Evolutionary conservation across 1,139 yeast species (phyloP).

Genomic region (Hansenula lynferdii): DNA sequence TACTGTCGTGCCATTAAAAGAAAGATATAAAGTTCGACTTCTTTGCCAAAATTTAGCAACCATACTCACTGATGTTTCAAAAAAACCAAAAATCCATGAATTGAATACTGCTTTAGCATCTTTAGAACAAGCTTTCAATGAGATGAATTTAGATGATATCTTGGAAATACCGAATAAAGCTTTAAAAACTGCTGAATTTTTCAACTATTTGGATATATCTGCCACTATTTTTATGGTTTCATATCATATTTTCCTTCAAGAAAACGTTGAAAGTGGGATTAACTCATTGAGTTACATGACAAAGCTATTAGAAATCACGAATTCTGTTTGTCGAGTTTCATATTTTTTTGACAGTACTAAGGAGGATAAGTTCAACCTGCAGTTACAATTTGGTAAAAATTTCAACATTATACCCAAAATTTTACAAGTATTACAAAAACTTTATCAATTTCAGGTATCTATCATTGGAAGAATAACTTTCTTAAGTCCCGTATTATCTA

Average conservation of each 20-base stretch:
- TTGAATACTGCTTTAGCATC: no score
- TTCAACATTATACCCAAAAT: conserved; percentile 5
- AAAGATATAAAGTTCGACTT: no score
- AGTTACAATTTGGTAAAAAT: conserved; percentile 4
- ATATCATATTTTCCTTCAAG: not conserved
- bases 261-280: not conserved
- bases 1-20: no score
- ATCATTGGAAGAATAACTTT: not conserved
- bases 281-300: not conserved
- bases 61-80: no score
- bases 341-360: conserved; percentile 4
- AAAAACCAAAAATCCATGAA: no score
- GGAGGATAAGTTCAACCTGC: conserved; percentile 3
- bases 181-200: conserved; percentile 2
- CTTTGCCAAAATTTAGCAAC: no score
- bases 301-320: not conserved
- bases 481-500: not conserved
- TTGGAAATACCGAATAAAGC: not conserved
- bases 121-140: no score
- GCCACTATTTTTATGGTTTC: not conserved
- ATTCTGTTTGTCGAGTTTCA: conserved; percentile 1
- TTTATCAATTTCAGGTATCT: conserved; percentile 5
- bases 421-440: conserved; percentile 4
- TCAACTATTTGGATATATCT: conserved; percentile 4
- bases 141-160: not conserved